Conservation (phyloP, 1,139 yeast genomes). For the Magnusiomyces sp. region DNA sequence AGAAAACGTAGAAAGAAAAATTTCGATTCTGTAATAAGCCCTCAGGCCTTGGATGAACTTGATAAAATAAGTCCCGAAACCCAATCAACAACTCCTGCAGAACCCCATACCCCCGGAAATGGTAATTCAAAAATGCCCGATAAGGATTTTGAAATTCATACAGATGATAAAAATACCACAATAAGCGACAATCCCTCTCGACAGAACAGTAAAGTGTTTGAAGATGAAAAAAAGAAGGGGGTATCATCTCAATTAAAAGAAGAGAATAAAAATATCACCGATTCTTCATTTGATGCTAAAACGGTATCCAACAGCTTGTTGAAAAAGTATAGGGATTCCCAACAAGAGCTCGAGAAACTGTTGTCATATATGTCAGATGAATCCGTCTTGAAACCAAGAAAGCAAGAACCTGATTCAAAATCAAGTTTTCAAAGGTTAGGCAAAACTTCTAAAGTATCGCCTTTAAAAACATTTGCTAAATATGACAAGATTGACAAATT, state of each 20-base stretch:
- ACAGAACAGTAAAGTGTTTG: too few species aligned
- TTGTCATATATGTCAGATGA: conserved; percentile 17
- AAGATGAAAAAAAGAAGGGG: too few species aligned
- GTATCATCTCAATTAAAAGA: too few species aligned
- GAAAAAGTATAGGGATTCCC: background rate
- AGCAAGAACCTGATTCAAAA: too few species aligned
- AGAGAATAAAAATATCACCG: too few species aligned
- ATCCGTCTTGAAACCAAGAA: background rate
- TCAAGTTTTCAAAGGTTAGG: too few species aligned
- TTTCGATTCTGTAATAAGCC: background rate
- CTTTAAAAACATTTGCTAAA: background rate
- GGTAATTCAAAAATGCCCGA: too few species aligned
- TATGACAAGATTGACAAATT: background rate
- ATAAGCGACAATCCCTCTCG: too few species aligned
- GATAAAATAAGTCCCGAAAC: background rate
- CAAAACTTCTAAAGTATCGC: background rate
- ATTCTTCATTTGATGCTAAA: conserved; percentile 8
- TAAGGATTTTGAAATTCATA: too few species aligned
- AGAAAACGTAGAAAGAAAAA: conserved; percentile 1
- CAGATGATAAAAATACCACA: too few species aligned
- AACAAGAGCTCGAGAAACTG: conserved; percentile 17
- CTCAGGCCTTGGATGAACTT: background rate
- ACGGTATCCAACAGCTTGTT: conserved; percentile 6
- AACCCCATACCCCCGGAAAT: too few species aligned
- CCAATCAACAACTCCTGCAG: too few species aligned